A percentile compares a stretch with the other conserved stretches of the same genome.
These are phyloP conservation scores for Chamaecyparis obtusa DNA, from an alignment of 75 land plant species.

Conservation along the genomic window DNA sequence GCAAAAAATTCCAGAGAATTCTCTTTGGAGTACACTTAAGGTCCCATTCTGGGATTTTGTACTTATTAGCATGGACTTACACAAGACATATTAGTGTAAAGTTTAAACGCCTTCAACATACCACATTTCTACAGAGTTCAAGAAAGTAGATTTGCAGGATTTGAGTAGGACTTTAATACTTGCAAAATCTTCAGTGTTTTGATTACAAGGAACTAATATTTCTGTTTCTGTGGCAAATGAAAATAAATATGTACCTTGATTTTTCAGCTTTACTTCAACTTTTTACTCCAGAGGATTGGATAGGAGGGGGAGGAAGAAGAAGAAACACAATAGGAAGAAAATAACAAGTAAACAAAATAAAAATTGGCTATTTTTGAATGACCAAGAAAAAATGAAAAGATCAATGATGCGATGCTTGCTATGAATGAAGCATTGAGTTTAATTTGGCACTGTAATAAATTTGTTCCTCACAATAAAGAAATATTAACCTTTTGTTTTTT, in stretches of 20 bases:
- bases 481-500: background rate
- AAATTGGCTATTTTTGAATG: background rate
- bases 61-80: background rate
- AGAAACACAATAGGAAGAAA: background rate
- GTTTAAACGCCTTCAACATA: background rate
- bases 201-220: background rate
- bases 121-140: background rate
- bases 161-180: background rate
- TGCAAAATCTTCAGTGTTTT: background rate
- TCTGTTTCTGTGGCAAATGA: background rate
- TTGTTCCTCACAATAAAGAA: background rate
- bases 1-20: background rate
- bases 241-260: background rate
- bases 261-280: background rate
- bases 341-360: background rate
- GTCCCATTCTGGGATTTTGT: background rate
- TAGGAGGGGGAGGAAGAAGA: background rate
- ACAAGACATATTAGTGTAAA: background rate
- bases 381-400: background rate
- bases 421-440: background rate
- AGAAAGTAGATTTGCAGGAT: background rate
- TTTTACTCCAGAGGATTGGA: background rate
- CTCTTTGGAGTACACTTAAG: background rate
- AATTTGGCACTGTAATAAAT: background rate
- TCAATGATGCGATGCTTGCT: background rate